Conservation (phyloP, 805 yeast genomes). For the Candida incommunis region DNA sequence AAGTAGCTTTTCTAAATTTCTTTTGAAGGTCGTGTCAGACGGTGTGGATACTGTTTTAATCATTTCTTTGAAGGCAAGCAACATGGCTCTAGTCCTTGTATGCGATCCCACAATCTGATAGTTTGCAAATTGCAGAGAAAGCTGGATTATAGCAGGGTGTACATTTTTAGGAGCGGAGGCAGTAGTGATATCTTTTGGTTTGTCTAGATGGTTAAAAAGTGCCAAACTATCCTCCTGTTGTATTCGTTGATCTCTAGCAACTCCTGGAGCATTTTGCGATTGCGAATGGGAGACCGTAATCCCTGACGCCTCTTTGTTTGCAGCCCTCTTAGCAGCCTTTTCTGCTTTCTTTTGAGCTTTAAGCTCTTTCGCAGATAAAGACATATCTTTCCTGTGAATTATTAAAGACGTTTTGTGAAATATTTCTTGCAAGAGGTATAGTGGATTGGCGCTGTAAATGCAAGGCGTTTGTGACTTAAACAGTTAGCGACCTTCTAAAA, state of each 20-base stretch:
- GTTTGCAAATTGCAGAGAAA: conserved; percentile 69
- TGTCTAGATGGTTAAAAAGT: conserved; percentile 26
- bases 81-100: conserved; percentile 71
- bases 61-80: conserved; percentile 68
- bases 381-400: conserved; percentile 20
- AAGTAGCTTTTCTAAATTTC: conserved; percentile 78
- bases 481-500: not conserved
- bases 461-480: too few species aligned
- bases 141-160: conserved; percentile 71
- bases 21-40: conserved; percentile 64
- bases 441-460: not conserved
- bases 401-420: not conserved
- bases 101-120: conserved; percentile 84
- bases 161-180: conserved; percentile 49
- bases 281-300: conserved; percentile 8
- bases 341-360: conserved; percentile 80
- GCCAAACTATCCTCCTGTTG: conserved; percentile 30
- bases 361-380: conserved; percentile 53
- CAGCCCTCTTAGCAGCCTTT: conserved; percentile 87
- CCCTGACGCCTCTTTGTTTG: conserved; percentile 40
- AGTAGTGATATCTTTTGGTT: conserved; percentile 26
- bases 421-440: not conserved
- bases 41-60: conserved; percentile 77
- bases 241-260: conserved; percentile 24
- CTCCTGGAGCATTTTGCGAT: conserved; percentile 28